Evolutionary conservation across 306 rosid species (phyloP), one percentile per base, ranked within the genome.

Genomic region (Rosa multiflora): DNA sequence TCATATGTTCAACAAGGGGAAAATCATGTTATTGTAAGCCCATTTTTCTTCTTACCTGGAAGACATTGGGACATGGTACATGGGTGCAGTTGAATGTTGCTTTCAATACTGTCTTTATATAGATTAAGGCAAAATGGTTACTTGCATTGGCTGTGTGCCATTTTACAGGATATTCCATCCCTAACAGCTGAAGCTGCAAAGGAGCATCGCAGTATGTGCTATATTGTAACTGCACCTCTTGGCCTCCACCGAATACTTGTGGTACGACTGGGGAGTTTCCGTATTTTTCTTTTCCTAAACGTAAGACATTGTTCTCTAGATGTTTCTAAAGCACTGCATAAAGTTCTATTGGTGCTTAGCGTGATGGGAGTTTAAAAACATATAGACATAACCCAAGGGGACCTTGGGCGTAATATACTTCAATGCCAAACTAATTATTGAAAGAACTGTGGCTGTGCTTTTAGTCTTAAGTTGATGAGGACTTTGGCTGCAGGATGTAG

Each of bases 31-130:
- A 81, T 95, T 58, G 73, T 95, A 18, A 89, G 96, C 82, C 98
- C 99, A 0, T 95, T 95, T 86, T 95, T 95, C 81, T 94, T 95
- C 75, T 86, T 87, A 68, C 99, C 99, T 3, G 98, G 99, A 63
- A 88, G 96, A 76, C 99, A 92, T 67, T 95, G 99, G 98, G 83
- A 80, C 80, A 89, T 90, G 98, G 97, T 92, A 82, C 61, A 10
- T 17, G 37, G 17, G 20, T 20, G 17, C 26, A 6, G 51, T 70
- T 43, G 67, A 42, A 69, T 14, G 32, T 35, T 40, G 35, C 35
- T 32, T 32, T 32, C 35, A 32, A 2, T 32, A 32, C 35, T 32
- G 3, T 32, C 35, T 32, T 32, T 32, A 32, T 32, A 32, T 32
- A 32, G 35, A 32, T 32, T 2, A n/a, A 56, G 63, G 7, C 6